Evolutionary conservation across 2,329 filamentous ascomycete genomes (phyloP), one percentile per base, ranked within the genome.

Genomic region (Diaporthe capsici): DNA sequence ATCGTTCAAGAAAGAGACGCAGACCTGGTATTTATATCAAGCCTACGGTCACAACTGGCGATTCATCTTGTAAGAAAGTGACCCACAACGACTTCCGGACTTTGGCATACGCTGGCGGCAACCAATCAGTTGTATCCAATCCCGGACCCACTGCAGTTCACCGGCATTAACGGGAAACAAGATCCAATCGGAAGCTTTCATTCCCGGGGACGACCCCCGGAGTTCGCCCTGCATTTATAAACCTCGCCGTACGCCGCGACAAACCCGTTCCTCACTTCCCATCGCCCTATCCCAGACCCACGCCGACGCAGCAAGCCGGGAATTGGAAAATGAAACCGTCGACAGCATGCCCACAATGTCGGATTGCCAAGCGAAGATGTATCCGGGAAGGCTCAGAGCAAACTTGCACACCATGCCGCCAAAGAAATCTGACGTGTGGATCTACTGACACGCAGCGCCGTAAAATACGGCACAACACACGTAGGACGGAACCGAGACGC

Each of bases 321-420:
- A 13, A 5, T 17, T 10, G 6, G 57, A 60, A 2, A 5, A 60
- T 60, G 57, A 60, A 39, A 60, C 57, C 17, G 7, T 34, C 57
- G 9, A 60, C 57, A n/a, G 57, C 57, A n/a, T 60, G 57, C 22
- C 17, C 20, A n/a, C 57, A 60, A n/a, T 60, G 57, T n/a, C 57
- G 57, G 13, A 39, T 39, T 60, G 31, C 57, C 57, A 60, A 60
- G 17, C 20, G 57, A 10, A 39, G 12, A 39, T 60, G 57, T 20
- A 60, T 4, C 15, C 34, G 57, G 20, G 57, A 60, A 4, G 57
- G 34, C 57, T 60, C 57, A 34, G 57, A 12, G 10, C 57, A 20
- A 20, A 0, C 9, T 3, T 60, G 57, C 22, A 39, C 8, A 60
- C 57, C 57, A 13, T 60, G 57, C 4, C 57, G 57, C 20, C 17